phyloP scores from a whole-genome alignment of 2,329 filamentous ascomycete species.

The Tolypocladium sp. region DNA sequence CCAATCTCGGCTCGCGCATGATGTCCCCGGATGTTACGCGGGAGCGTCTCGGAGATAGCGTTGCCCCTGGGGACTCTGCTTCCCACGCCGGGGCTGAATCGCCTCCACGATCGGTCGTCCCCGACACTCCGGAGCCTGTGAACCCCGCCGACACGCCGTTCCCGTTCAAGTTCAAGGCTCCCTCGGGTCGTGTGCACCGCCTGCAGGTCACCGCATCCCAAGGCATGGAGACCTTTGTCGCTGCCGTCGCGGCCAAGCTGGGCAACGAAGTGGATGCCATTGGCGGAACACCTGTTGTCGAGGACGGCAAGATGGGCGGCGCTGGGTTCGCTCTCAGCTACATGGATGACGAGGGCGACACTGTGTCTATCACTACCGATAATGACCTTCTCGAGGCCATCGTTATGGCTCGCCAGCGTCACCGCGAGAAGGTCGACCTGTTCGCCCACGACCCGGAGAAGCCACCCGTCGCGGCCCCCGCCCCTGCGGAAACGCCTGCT shows the following conservation, averaged over 20 bases:
- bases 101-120: slow-evolving; percentile 57
- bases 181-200: slow-evolving; percentile 86
- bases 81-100: slow-evolving; percentile 82
- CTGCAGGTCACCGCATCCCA: slow-evolving; percentile 75
- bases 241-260: slow-evolving; percentile 73
- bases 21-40: slow-evolving; percentile 72
- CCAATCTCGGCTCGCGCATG: slow-evolving; percentile 59
- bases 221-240: slow-evolving; percentile 71
- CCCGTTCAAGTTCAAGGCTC: slow-evolving; percentile 98
- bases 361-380: slow-evolving; percentile 92
- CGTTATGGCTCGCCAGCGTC: slow-evolving; percentile 65
- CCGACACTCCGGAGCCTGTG: slow-evolving; percentile 37
- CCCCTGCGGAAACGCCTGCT: slow-evolving; percentile 34
- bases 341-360: slow-evolving; percentile 92
- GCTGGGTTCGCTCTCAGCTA: slow-evolving; percentile 90
- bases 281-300: slow-evolving; percentile 68
- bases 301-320: slow-evolving; percentile 68
- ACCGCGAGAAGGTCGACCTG: slow-evolving; percentile 88
- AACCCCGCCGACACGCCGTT: slow-evolving; percentile 68
- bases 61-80: slow-evolving; percentile 87
- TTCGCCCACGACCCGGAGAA: slow-evolving; percentile 92
- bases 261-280: slow-evolving; percentile 74
- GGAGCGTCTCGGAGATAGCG: slow-evolving; percentile 68
- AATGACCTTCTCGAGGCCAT: slow-evolving; percentile 89
- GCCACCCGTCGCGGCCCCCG: slow-evolving; percentile 61